phyloP scores from a whole-genome alignment of 83 land plant species.

The Thuja plicata region DNA sequence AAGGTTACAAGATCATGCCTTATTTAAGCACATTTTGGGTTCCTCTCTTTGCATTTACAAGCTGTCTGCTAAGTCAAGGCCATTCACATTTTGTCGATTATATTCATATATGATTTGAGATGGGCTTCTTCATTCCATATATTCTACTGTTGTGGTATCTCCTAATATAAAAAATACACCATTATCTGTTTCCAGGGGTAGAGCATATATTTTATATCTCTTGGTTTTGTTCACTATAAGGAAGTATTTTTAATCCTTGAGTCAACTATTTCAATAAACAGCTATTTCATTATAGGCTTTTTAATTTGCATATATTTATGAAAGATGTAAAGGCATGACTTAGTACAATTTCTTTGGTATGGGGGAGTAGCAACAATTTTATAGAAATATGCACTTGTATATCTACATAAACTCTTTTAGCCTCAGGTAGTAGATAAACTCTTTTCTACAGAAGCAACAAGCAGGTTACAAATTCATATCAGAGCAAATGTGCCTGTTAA shows the following conservation, averaged over 20 bases:
- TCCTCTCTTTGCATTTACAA: background rate
- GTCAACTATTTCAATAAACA: background rate
- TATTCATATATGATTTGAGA: background rate
- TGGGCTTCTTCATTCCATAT: background rate
- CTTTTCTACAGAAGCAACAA: background rate
- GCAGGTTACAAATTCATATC: background rate
- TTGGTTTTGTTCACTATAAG: background rate
- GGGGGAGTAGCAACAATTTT: background rate
- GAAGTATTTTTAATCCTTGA: background rate
- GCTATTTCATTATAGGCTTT: background rate
- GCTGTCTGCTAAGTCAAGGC: background rate
- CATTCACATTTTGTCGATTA: background rate
- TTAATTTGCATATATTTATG: no score
- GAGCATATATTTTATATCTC: no score
- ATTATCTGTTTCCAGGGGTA: no score
- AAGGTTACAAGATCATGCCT: background rate
- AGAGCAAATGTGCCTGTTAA: background rate
- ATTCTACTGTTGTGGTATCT: no score
- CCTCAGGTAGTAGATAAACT: background rate
- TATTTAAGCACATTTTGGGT: background rate
- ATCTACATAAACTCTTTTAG: background rate
- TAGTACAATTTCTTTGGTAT: background rate
- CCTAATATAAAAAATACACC: background rate
- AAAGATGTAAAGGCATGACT: background rate
- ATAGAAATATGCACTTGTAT: background rate